A percentile compares a stretch with the other conserved stretches of the same genome.
Conservation (phyloP, 1,284 basidiomycete species). For the Dichomitus squalens region DNA sequence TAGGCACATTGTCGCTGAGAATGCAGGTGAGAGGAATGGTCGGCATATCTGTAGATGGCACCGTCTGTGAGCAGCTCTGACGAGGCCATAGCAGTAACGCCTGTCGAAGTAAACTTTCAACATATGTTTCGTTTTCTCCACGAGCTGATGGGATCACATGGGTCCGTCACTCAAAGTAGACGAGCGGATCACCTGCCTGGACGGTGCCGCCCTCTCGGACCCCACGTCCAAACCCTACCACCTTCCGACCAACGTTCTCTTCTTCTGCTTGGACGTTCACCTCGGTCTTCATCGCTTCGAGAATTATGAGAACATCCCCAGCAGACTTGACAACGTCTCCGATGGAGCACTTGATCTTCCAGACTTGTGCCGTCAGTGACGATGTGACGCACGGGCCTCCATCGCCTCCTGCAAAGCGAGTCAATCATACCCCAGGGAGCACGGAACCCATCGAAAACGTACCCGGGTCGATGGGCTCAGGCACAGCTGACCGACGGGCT, state of each 20-base stretch:
- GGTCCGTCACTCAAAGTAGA: conserved; percentile 34
- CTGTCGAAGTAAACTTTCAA: too few species aligned
- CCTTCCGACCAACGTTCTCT: conserved; percentile 46
- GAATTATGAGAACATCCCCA: conserved; percentile 54
- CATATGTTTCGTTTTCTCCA: too few species aligned
- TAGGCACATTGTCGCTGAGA: too few species aligned
- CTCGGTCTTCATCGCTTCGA: conserved; percentile 80
- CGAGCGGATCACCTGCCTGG: conserved; percentile 46
- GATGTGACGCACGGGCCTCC: conserved; percentile 35
- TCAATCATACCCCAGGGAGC: not conserved
- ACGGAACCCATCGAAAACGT: not conserved
- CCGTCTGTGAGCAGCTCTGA: too few species aligned
- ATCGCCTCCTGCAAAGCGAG: not conserved
- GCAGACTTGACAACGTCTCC: conserved; percentile 48
- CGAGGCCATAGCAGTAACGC: too few species aligned
- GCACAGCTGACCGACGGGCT: not conserved
- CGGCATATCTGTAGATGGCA: too few species aligned
- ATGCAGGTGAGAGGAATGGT: too few species aligned
- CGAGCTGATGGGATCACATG: too few species aligned
- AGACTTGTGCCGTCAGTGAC: conserved; percentile 56
- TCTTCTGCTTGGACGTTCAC: conserved; percentile 50
- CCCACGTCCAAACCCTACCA: conserved; percentile 43
- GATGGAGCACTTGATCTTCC: conserved; percentile 52
- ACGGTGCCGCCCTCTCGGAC: conserved; percentile 46
- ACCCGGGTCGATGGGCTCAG: not conserved